Conservation (phyloP, 306 rosid species). For the Trifolium pratense region DNA sequence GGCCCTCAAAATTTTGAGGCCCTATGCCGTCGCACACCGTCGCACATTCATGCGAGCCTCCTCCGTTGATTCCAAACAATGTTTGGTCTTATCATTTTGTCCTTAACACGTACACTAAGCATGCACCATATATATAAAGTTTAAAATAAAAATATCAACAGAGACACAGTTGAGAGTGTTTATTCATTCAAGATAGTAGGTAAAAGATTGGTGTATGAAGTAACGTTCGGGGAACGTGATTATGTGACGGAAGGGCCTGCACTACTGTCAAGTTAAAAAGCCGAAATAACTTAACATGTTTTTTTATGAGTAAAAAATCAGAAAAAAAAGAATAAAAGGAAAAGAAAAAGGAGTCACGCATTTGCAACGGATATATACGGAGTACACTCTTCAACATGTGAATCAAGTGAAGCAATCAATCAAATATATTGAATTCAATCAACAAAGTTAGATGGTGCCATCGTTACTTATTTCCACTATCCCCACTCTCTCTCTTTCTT, state of each 20-base stretch:
- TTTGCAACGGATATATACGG: not conserved
- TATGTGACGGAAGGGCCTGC: constrained; percentile 28
- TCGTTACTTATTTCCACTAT: not conserved
- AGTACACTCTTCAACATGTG: constrained; percentile 41
- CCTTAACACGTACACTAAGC: constrained; percentile 2
- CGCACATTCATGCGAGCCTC: no score
- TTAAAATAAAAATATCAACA: not conserved
- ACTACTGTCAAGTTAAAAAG: constrained; percentile 13
- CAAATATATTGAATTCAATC: not conserved
- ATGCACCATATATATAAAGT: not conserved
- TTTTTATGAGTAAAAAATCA: not conserved
- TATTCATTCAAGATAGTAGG: constrained; percentile 48
- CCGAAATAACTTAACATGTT: not conserved
- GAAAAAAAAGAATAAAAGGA: not conserved
- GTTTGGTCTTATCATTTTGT: not conserved
- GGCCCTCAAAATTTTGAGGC: no score
- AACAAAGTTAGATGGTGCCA: constrained; percentile 7
- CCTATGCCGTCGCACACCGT: no score
- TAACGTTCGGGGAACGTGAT: constrained; percentile 29
- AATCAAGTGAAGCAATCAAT: constrained; percentile 27
- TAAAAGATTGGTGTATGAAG: constrained; percentile 37
- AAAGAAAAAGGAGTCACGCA: not conserved
- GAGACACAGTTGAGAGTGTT: not conserved
- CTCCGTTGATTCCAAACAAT: no score
- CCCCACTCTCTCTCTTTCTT: constrained; percentile 18